A percentile compares a stretch with the other conserved stretches of the same genome.
Conservation (phyloP, 106 monocot species). For the Platanthera guangdongensis region DNA sequence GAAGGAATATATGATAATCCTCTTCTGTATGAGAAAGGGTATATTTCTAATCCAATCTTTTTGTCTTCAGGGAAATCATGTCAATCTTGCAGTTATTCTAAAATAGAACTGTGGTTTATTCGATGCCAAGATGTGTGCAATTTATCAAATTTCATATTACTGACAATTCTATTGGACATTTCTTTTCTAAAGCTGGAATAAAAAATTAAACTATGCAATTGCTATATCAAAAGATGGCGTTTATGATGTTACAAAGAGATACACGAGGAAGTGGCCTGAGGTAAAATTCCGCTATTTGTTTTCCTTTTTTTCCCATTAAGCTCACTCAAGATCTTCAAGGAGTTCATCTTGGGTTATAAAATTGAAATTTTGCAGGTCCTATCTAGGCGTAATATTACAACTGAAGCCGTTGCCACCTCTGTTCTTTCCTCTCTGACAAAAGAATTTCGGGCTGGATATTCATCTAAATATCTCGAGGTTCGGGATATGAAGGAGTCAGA, state of each 20-base stretch:
- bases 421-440: constrained; percentile 68
- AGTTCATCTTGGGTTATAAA: not conserved
- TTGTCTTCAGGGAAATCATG: constrained; percentile 1
- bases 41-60: constrained; percentile 11
- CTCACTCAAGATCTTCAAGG: not conserved
- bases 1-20: constrained; percentile 92
- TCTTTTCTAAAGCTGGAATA: constrained; percentile 66
- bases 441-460: constrained; percentile 54
- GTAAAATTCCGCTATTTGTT: constrained; percentile 19
- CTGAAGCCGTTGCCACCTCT: constrained; percentile 39
- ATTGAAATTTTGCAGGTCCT: constrained; percentile 42
- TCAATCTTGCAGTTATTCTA: not conserved
- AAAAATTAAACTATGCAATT: constrained; percentile 80
- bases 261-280: constrained; percentile 89
- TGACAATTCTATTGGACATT: constrained; percentile 1
- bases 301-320: constrained; percentile 1
- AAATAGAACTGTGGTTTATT: not conserved
- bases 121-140: not conserved
- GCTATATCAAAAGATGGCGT: constrained; percentile 82
- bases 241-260: constrained; percentile 87
- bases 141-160: not conserved
- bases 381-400: constrained; percentile 63
- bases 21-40: constrained; percentile 93
- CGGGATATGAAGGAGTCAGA: constrained; percentile 52
- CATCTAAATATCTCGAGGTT: constrained; percentile 31